Evolutionary conservation across 164 flowering plant species (phyloP), one percentile per base, ranked within the genome.

Genomic region (Piper betle): DNA sequence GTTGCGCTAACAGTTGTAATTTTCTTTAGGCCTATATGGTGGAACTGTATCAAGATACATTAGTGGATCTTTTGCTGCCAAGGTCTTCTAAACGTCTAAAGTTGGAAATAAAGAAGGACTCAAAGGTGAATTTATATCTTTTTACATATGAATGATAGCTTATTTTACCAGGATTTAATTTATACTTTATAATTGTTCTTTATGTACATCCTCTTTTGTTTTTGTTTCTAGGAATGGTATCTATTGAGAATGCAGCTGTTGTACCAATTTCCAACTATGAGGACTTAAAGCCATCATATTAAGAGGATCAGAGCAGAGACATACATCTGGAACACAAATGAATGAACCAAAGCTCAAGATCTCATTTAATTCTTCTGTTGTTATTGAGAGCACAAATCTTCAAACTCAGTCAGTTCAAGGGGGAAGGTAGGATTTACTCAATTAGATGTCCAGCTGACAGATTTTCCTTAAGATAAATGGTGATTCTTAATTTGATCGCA

Each of bases 291-390:
- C 40, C 59, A 82, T 91, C 39, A 85, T 86, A 64, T 74, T 77
- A 37, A 83, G 81, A 73, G 99, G 97, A 59, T 83, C 86, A 64
- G 97, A 91, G 62, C 85, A 66, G 57, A 74, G 99, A 16, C 99
- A 94, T 64, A 84, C 81, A 37, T 82, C 96, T 33, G 99, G 87
- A 59, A 94, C 99, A 52, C 83, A 85, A 56, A 94, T 94, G 99
- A 94, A 94, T 76, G 96, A n/a, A 88, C 69, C 87, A 91, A 73
- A 94, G 99, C 72, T 94, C 97, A 43, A 81, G 99, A 76, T 94
- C 99, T 52, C 99, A 94, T 63, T 66, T 91, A 39, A 84, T 94
- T 38, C 86, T 94, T 91, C 99, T 18, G 62, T 91, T 73, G 75
- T 94, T 53, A 87, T 94, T 64, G 97, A 94, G 66, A 88, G 92